Conservation (phyloP, 1,284 basidiomycete species). For the Coriolopsis trogii region DNA sequence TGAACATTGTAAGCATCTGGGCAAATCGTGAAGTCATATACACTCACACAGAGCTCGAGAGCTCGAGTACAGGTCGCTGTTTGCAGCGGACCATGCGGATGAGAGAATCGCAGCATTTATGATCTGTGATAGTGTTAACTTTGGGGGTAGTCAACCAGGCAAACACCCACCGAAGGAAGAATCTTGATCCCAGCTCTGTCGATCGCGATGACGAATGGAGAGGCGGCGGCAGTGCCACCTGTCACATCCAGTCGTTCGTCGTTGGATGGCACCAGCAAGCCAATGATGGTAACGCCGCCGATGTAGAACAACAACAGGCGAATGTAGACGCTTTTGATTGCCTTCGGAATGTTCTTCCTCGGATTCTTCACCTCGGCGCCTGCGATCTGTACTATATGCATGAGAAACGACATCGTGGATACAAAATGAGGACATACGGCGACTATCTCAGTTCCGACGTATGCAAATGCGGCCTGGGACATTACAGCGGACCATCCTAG, state of each 20-base stretch:
- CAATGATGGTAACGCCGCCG: slow-evolving; percentile 57
- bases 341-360: slow-evolving; percentile 40
- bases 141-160: too few relatives aligned
- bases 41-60: slow-evolving; percentile 80
- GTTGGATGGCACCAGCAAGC: slow-evolving; percentile 76
- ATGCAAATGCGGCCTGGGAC: slow-evolving; percentile 83
- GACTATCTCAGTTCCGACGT: slow-evolving; percentile 84
- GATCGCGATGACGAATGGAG: slow-evolving; percentile 86
- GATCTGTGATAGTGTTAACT: slow-evolving; percentile 53
- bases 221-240: slow-evolving; percentile 65
- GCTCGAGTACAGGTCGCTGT: slow-evolving; percentile 81
- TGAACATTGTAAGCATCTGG: neutral
- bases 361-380: slow-evolving; percentile 36
- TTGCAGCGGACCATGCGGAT: slow-evolving; percentile 87
- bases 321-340: slow-evolving; percentile 55
- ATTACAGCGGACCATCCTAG: slow-evolving; percentile 70
- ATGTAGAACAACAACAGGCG: slow-evolving; percentile 46
- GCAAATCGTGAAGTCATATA: neutral
- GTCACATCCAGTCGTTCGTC: slow-evolving; percentile 59
- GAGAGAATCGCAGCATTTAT: slow-evolving; percentile 88
- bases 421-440: slow-evolving; percentile 52
- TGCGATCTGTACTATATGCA: too few relatives aligned
- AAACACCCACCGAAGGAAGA: slow-evolving; percentile 47
- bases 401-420: neutral
- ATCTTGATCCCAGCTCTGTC: slow-evolving; percentile 73